Base-by-base conservation (phyloP, 202 grass and related monocot genomes). In the Alloteropsis angusta region DNA sequence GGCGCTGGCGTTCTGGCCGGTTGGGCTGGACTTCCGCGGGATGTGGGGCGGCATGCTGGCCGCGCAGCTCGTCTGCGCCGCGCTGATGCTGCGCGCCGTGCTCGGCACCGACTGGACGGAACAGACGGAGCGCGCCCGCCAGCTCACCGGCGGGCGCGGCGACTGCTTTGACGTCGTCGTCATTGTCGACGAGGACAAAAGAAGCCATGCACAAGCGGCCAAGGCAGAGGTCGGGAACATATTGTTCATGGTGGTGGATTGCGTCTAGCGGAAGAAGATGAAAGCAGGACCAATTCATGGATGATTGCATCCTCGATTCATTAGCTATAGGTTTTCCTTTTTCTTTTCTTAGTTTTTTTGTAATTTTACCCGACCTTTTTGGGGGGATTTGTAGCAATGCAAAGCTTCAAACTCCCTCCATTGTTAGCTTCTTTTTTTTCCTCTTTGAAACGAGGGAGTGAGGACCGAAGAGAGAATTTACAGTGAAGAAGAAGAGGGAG, bases 11-110 rank as follows among this genome's bases (percentile, higher is more conserved):
- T 96, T 96, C 83, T 80, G 91, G 83, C 87, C 76, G 0, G 65
- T 4, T 3, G 25, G 85, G 7, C 68, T 90, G 7, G 93, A 85
- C 46, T 90, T 96, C 73, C 76, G 72, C 8, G 93, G 93, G 1
- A 92, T 96, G 87, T 96, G 93, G 93, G 72, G 83, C 16, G 93
- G 93, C 60, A 92, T 96, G 89, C 82, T 96, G 0, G 87, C 89
- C 0, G 93, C 93, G 38, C 93, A 96, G 90, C 85, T 91, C 17
- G 89, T 91, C 10, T 96, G 93, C 69, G 85, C 88, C 7, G 69
- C 65, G 71, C 80, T 92, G 15, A 96, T 96, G 93, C 87, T 92
- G 60, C 58, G 74, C 11, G 84, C 85, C 39, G 89, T 96, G 57
- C 23, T 47, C 11, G 23, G 43, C 19, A 96, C 89, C 15, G 66